Evolutionary conservation across 176 grass and related monocot genomes (phyloP), one percentile per base, ranked within the genome.

Genomic region (Juncus effusus): DNA sequence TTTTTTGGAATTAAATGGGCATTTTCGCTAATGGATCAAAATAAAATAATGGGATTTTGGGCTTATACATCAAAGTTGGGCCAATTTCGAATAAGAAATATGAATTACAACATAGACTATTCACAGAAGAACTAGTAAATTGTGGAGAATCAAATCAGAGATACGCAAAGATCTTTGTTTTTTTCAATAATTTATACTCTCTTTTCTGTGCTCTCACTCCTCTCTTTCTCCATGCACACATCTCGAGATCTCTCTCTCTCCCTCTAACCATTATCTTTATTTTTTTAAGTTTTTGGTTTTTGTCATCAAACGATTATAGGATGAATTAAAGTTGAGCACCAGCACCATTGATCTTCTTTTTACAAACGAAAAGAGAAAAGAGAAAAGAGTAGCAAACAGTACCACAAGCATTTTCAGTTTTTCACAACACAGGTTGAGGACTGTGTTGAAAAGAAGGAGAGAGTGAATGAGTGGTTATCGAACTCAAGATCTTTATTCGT

Each of bases 191-290:
- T 47, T 47, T 47, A 47, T 47, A 47, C 9, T 47, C 56, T 57
- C n/a, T 57, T 58, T 70, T 70, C 13, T 13, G 13, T 57, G 44
- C 1, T 70, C 13, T 28, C 67, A 45, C 38, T 69, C 53, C 40
- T 70, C 67, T 35, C 51, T 41, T 70, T 70, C 6, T 42, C 39
- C 67, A 70, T 56, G 67, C 67, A 70, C 67, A 57, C 37, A 54
- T 70, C 38, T 70, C 67, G 67, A 70, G 67, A 54, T 3, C 0
- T 14, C 2, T 16, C 5, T 45, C 63, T 65, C 65, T 68, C 65
- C 55, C 66, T 54, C 51, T 51, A 16, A 37, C 10, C 40, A 2
- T 13, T 15, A 35, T n/a, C 16, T 13, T 40, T 38, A 36, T 69
- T 49, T 13, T 57, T 57, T 57, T 2, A 12, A 5, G 5, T 16